phyloP scores from a whole-genome alignment of 257 asterid species.

The Solanum infundibuliforme region DNA sequence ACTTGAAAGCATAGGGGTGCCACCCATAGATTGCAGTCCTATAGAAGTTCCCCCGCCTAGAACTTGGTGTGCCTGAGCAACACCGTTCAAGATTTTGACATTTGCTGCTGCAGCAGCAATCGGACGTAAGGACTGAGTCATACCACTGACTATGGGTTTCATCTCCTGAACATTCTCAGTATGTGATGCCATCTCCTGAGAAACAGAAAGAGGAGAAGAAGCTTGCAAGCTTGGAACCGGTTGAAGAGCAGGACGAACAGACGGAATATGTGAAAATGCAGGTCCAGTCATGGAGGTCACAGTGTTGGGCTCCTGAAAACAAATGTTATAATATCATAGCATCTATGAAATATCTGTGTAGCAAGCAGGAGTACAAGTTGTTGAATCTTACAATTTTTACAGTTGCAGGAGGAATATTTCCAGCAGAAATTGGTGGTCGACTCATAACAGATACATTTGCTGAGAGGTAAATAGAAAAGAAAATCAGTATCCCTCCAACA shows the following conservation, averaged over 20 bases:
- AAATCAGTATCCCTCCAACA: not conserved
- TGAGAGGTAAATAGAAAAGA: constrained; percentile 4
- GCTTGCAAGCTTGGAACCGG: constrained; percentile 55
- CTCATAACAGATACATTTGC: constrained; percentile 27
- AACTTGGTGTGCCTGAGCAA: constrained; percentile 82
- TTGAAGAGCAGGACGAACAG: constrained; percentile 67
- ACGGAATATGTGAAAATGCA: constrained; percentile 50
- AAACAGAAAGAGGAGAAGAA: constrained; percentile 71
- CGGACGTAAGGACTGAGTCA: constrained; percentile 60
- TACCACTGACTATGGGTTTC: constrained; percentile 50
- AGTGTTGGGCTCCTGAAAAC: constrained; percentile 72
- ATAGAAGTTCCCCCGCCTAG: constrained; percentile 70
- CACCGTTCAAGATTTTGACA: constrained; percentile 74
- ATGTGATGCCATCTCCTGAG: constrained; percentile 52
- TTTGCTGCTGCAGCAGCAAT: constrained; percentile 68
- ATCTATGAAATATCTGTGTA: not conserved
- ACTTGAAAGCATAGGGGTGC: constrained; percentile 76
- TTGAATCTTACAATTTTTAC: constrained; percentile 71
- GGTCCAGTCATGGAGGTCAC: constrained; percentile 54
- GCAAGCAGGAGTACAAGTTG: not conserved
- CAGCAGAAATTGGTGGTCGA: constrained; percentile 58
- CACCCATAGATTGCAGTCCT: constrained; percentile 58
- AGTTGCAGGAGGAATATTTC: constrained; percentile 56
- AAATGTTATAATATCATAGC: constrained; percentile 1
- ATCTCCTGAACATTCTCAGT: constrained; percentile 56